Base-by-base conservation (phyloP, 2,329 filamentous ascomycete genomes). In the Knoxdaviesia proteae region DNA sequence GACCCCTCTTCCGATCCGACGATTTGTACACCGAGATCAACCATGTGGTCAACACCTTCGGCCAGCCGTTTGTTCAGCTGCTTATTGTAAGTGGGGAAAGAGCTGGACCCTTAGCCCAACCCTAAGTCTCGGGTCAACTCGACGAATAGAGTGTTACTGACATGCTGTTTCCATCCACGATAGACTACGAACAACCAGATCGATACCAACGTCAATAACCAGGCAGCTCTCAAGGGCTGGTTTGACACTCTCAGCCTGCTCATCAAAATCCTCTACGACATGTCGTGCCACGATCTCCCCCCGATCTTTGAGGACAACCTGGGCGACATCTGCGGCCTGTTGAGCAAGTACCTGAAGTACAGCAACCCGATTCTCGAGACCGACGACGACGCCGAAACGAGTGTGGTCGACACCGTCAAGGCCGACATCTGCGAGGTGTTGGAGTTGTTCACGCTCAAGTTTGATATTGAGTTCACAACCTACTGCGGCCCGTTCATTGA, bases 211-310 rank as follows among this genome's bases (percentile, higher is more conserved):
- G 72, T 77, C 54, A 67, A 73, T 58, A 80, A 94, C 57, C 81
- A 82, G 53, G 72, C 71, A 5, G 73, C 68, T 10, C 68, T 98
- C 38, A 76, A 78, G 54, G 74, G 75, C 50, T 82, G 84, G 57
- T 87, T 94, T 52, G 77, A 82, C 49, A 84, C 86, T 3, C 69
- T 98, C 48, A 87, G 88, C 57, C 68, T 96, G 42, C 74, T 93
- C 51, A 69, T 94, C 51, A 93, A 93, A 64, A 77, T 98, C 40
- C 77, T 96, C 56, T 90, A 90, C 62, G 92, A 98, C 59, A 75
- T 98, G 42, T 94, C 87, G n/a, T 94, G 80, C 56, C 92, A 98
- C 57, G 90, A 98, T 58, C 71, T 98, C 51, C 86, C 90, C 10
- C 87, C 88, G 2, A 78, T 90, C 51, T 93, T 98, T 57, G 90